Conservation (phyloP, 345 rosid species). For the Ceriops tagal region DNA sequence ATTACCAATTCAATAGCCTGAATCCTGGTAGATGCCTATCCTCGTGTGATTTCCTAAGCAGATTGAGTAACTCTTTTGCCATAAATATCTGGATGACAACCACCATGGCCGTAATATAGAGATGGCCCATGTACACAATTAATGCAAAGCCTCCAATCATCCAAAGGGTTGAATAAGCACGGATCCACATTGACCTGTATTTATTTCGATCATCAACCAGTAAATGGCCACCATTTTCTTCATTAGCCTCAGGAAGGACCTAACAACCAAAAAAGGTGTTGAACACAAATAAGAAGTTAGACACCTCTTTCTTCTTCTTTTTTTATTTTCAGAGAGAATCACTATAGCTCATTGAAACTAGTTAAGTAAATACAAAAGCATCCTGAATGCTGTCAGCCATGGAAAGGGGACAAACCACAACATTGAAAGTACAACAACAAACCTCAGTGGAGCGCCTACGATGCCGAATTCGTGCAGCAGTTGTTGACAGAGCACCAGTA, state of each 20-base stretch:
- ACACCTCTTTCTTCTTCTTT: background rate
- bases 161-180: slow-evolving; percentile 77
- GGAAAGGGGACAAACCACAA: background rate
- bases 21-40: slow-evolving; percentile 82
- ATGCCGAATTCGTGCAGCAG: slow-evolving; percentile 50
- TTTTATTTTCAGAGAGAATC: background rate
- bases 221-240: slow-evolving; percentile 54
- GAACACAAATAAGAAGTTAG: background rate
- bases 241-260: slow-evolving; percentile 54
- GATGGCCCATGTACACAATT: slow-evolving; percentile 93
- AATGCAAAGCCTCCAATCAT: slow-evolving; percentile 86
- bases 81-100: slow-evolving; percentile 89
- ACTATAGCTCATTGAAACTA: background rate
- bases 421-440: slow-evolving; percentile 16
- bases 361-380: background rate
- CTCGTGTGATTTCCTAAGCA: slow-evolving; percentile 80
- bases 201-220: slow-evolving; percentile 70
- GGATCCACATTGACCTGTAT: slow-evolving; percentile 73
- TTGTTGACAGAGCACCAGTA: slow-evolving; percentile 41
- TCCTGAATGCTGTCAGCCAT: background rate
- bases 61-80: slow-evolving; percentile 86
- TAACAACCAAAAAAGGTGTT: slow-evolving; percentile 19
- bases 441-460: slow-evolving; percentile 75
- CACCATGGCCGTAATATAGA: slow-evolving; percentile 88
- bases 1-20: slow-evolving; percentile 81